phyloP scores from a whole-genome alignment of 768 basidiomycete genomes.

The Leucocoprinus leucothites region DNA sequence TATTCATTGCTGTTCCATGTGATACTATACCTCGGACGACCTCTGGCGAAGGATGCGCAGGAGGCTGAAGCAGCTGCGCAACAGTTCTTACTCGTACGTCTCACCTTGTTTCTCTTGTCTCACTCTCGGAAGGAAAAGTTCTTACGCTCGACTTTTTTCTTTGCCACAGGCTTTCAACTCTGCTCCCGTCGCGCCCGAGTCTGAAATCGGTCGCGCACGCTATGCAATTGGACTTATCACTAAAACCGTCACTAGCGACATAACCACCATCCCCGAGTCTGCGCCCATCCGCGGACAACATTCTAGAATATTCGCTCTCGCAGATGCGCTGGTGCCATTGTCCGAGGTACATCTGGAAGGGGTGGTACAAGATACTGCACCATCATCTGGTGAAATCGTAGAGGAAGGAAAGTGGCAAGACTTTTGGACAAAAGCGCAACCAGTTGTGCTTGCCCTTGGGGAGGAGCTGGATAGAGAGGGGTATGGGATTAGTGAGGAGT shows the following conservation, averaged over 20 bases:
- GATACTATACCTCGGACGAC: slow-evolving; percentile 7
- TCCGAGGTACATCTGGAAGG: slow-evolving; percentile 7
- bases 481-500: not conserved
- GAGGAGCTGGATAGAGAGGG: slow-evolving; percentile 10
- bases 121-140: not conserved
- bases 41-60: not conserved
- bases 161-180: slow-evolving; percentile 10
- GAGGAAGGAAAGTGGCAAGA: slow-evolving; percentile 11
- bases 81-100: slow-evolving; percentile 1
- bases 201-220: slow-evolving; percentile 13
- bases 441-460: not conserved
- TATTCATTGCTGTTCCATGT: slow-evolving; percentile 10
- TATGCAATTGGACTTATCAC: not conserved
- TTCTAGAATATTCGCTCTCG: slow-evolving; percentile 2
- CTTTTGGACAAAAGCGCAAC: slow-evolving; percentile 12
- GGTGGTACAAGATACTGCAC: not conserved
- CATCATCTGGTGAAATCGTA: not conserved
- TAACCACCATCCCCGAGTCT: slow-evolving; percentile 2
- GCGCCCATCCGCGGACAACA: slow-evolving; percentile 5
- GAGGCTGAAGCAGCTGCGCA: not conserved
- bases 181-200: slow-evolving; percentile 1
- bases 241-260: not conserved
- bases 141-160: not conserved
- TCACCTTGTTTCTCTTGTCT: not conserved
- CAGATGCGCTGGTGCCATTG: slow-evolving; percentile 2